A percentile compares a stretch with the other conserved stretches of the same genome.
phyloP scores from a whole-genome alignment of 2,329 filamentous ascomycete genomes.

The Aspergillus novoparasiticus region DNA sequence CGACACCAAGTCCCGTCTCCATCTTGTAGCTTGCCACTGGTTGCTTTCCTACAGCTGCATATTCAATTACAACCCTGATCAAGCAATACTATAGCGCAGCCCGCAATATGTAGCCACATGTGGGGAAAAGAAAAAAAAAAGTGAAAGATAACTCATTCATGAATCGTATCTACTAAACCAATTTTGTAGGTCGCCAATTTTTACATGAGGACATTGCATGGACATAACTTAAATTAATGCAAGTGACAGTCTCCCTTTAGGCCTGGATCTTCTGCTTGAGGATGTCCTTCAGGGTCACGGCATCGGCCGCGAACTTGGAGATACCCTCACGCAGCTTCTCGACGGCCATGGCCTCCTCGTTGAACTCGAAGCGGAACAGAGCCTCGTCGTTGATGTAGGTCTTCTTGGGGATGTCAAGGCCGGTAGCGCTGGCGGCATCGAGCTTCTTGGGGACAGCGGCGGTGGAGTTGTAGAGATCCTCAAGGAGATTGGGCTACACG shows the following conservation, averaged over 20 bases:
- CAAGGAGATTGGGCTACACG: conserved; percentile 79
- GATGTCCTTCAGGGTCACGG: conserved; percentile 88
- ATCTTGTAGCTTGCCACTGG: not conserved
- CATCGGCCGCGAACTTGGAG: conserved; percentile 98
- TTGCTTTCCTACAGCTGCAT: not conserved
- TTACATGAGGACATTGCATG: conserved; percentile 21
- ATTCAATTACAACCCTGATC: not conserved
- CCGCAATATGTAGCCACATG: not conserved
- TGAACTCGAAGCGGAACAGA: conserved; percentile 97
- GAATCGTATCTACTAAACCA: conserved; percentile 28
- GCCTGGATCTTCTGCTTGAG: conserved; percentile 79
- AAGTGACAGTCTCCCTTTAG: conserved; percentile 25
- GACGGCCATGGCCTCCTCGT: conserved; percentile 98
- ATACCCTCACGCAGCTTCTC: conserved; percentile 99
- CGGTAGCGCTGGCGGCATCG: conserved; percentile 65
- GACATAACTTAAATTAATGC: conserved; percentile 6
- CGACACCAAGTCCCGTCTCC: not conserved
- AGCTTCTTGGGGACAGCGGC: conserved; percentile 91
- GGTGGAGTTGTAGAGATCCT: conserved; percentile 86
- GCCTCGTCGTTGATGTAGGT: conserved; percentile 88
- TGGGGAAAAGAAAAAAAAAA: not conserved
- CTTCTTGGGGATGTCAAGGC: conserved; percentile 82
- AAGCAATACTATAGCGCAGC: not conserved
- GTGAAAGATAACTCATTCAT: conserved; percentile 18
- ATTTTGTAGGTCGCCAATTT: conserved; percentile 28